Conservation (phyloP, 2,329 filamentous ascomycete species). For the Pseudocercospora fijiensis region DNA sequence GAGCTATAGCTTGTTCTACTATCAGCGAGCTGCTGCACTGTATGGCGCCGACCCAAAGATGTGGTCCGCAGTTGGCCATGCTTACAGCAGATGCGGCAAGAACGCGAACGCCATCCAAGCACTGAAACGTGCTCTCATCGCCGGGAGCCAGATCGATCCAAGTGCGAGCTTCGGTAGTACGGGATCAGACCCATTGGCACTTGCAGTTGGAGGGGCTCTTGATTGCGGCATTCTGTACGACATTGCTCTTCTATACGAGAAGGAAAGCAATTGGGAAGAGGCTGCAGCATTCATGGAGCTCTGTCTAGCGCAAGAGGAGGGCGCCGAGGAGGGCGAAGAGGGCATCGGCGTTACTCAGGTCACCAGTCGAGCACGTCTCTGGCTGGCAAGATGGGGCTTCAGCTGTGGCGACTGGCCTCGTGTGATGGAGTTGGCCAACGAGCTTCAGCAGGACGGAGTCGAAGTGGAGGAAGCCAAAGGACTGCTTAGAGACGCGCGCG, state of each 20-base stretch:
- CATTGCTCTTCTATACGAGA: slow-evolving; percentile 86
- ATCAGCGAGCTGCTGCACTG: slow-evolving; percentile 88
- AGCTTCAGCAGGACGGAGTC: slow-evolving; percentile 91
- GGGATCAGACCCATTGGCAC: slow-evolving; percentile 46
- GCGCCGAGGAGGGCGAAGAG: slow-evolving; percentile 48
- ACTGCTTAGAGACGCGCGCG: slow-evolving; percentile 80
- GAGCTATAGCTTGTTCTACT: slow-evolving; percentile 95
- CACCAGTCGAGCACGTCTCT: slow-evolving; percentile 88
- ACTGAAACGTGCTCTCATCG: slow-evolving; percentile 85
- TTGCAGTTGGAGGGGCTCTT: slow-evolving; percentile 59
- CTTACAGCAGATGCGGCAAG: slow-evolving; percentile 84
- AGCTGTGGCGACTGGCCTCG: slow-evolving; percentile 70
- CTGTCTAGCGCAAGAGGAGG: slow-evolving; percentile 87
- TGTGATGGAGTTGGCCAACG: slow-evolving; percentile 78
- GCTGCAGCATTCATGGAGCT: slow-evolving; percentile 94
- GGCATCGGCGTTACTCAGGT: slow-evolving; percentile 85
- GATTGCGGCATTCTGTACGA: slow-evolving; percentile 89
- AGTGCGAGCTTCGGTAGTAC: slow-evolving; percentile 46
- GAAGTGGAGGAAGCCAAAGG: slow-evolving; percentile 98
- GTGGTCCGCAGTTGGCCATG: slow-evolving; percentile 95
- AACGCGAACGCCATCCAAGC: slow-evolving; percentile 91
- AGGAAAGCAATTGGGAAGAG: slow-evolving; percentile 72
- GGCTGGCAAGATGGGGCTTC: slow-evolving; percentile 84
- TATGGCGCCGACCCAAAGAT: slow-evolving; percentile 97
- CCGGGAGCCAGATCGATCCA: slow-evolving; percentile 80